Evolutionary conservation across 352 stramenopile species (phyloP), one percentile per base, ranked within the genome.

Genomic region (Phytophthora palmivora): DNA sequence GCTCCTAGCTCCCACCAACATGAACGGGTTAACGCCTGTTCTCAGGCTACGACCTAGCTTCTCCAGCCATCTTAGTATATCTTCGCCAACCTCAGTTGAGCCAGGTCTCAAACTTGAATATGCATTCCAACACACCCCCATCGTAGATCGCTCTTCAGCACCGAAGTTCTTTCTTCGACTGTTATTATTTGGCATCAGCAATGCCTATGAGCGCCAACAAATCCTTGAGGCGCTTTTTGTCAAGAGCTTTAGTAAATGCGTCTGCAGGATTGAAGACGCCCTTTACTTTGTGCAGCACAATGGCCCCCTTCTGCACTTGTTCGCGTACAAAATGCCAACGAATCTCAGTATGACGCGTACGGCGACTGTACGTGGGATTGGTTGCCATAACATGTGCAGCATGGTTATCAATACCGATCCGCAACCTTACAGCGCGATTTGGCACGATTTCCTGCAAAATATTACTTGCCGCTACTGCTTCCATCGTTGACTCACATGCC

Each of bases 91-190:
- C 24, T 28, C 24, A 28, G 24, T 28, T 28, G 24, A 28, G 24
- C 24, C 24, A 28, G 24, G 24, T 28, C 24, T 28, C 24, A 28
- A 28, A 47, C 41, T 47, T 47, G 41, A 24, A 59, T 36, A 39
- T 45, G 45, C n/a, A 52, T 52, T 39, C 45, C 26, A 52, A 52
- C 47, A 44, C 49, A 24, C 49, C 34, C 26, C 28, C 33, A 21
- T 57, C 49, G 36, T 47, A 57, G 49, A 46, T 30, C 36, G 15
- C 34, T 38, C 45, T 57, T 44, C 37, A 46, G 24, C 34, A 32
- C 39, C 38, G 38, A 58, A 58, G 50, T 15, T 22, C n/a, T 28
- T 10, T 34, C 38, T 58, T 58, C 50, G 50, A 58, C 50, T 49
- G 24, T 28, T 28, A 28, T 28, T 28, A 47, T 26, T 43, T 58